Evolutionary conservation across 768 basidiomycete genomes (phyloP), one percentile per base, ranked within the genome.

Genomic region (Bullera alba): DNA sequence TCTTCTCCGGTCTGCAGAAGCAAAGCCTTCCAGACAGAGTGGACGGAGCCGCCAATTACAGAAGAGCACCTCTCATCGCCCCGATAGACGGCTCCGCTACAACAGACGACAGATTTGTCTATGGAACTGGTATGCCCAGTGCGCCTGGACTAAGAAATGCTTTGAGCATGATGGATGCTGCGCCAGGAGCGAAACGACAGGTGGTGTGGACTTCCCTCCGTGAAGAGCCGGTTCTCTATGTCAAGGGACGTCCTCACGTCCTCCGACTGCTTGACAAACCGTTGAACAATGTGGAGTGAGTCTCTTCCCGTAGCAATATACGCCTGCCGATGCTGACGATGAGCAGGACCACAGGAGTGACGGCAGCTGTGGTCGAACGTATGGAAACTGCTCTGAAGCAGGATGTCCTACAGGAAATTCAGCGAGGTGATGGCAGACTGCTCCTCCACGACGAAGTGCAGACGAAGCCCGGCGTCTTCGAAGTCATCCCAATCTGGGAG

Each of bases 21-120:
- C 89, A 95, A 83, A 87, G 87, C 3, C 76, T 99, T 2, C 87
- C 91, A 0, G 95, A 97, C 86, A 92, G 90, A 16, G 88, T 97
- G 34, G 89, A 95, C 14, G 93, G 93, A 6, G 80, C 89, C 1
- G 89, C 92, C 0, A 99, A 97, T 67, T 97, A 93, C 77, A 81
- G 95, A 51, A 78, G 84, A 19, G 76, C 86, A 14, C 84, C 86
- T 5, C 75, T 95, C 61, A 35, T 61, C 2, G 60, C 69, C n/a
- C n/a, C n/a, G n/a, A n/a, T n/a, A n/a, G n/a, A n/a, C n/a, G n/a
- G n/a, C n/a, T n/a, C n/a, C n/a, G n/a, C n/a, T n/a, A n/a, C n/a
- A n/a, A n/a, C n/a, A n/a, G 1, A 10, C n/a, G 82, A 67, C 81
- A 58, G 56, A 26, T 51, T 53, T 51, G 64, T 63, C 0, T 75